phyloP scores from a whole-genome alignment of 2,329 filamentous ascomycete species.

The Diplodia sapinea region DNA sequence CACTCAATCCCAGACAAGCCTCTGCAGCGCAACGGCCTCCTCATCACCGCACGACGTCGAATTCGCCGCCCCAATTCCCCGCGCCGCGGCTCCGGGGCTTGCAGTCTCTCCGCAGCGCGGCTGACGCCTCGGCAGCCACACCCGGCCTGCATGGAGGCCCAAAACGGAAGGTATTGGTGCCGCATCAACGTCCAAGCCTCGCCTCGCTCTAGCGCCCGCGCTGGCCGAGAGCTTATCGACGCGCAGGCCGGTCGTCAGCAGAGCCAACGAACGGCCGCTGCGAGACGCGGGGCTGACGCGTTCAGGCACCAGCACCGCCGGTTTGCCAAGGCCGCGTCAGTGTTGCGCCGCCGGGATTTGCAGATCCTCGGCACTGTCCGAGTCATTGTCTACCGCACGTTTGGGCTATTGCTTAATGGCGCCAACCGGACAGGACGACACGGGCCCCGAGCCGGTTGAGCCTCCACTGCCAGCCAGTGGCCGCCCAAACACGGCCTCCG shows the following conservation, averaged over 20 bases:
- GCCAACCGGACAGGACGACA: neutral
- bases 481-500: neutral
- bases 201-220: slow-evolving; percentile 8
- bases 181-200: slow-evolving; percentile 1
- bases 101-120: neutral
- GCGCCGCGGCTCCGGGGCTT: neutral
- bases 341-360: slow-evolving; percentile 13
- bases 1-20: slow-evolving; percentile 15
- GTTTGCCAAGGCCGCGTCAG: slow-evolving; percentile 18
- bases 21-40: neutral
- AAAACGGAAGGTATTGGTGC: slow-evolving; percentile 3
- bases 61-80: slow-evolving; percentile 1
- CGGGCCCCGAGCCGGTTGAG: neutral
- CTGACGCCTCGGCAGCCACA: slow-evolving; percentile 18
- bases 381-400: neutral
- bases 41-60: neutral
- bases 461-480: neutral
- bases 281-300: slow-evolving; percentile 11
- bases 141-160: neutral
- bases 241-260: neutral
- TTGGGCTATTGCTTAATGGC: slow-evolving; percentile 13
- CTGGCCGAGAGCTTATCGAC: neutral
- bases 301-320: slow-evolving; percentile 3
- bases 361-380: slow-evolving; percentile 15
- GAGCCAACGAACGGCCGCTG: neutral